These are phyloP conservation scores for Clathrospora elynae DNA, from an alignment of 2,329 filamentous ascomycete genomes.

Conservation along the genomic window DNA sequence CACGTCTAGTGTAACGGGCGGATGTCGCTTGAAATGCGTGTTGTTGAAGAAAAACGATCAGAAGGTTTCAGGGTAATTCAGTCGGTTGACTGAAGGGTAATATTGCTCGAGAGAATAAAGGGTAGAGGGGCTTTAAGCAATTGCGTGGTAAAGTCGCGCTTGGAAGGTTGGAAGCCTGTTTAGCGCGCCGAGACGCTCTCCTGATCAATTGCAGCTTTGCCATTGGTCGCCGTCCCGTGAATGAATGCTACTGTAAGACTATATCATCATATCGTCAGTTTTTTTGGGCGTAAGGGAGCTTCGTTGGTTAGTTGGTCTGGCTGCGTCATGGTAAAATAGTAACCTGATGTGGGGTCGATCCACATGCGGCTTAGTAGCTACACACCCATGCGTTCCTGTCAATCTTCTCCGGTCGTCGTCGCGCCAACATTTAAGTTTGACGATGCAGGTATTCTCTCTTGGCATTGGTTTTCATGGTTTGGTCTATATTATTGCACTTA, in stretches of 20 bases:
- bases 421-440: too few relatives aligned
- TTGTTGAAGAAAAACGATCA: not conserved
- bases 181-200: slow-evolving; percentile 16
- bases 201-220: slow-evolving; percentile 18
- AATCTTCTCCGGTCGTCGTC: too few relatives aligned
- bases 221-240: slow-evolving; percentile 18
- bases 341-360: slow-evolving; percentile 16
- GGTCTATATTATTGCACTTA: too few relatives aligned
- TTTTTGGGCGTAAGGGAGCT: slow-evolving; percentile 22
- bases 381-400: slow-evolving; percentile 7
- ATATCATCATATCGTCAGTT: slow-evolving; percentile 30
- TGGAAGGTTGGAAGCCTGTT: slow-evolving; percentile 11
- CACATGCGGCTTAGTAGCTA: slow-evolving; percentile 10
- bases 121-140: slow-evolving; percentile 14
- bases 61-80: not conserved
- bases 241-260: slow-evolving; percentile 13
- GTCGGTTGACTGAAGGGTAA: not conserved
- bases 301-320: slow-evolving; percentile 10
- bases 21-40: not conserved
- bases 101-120: not conserved
- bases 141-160: slow-evolving; percentile 4
- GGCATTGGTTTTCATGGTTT: too few relatives aligned
- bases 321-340: slow-evolving; percentile 15
- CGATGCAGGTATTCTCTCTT: too few relatives aligned
- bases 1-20: slow-evolving; percentile 1